These are phyloP conservation scores for Geoglossum cookeanum DNA, from an alignment of 2,329 filamentous ascomycete species.

Conservation along the genomic window DNA sequence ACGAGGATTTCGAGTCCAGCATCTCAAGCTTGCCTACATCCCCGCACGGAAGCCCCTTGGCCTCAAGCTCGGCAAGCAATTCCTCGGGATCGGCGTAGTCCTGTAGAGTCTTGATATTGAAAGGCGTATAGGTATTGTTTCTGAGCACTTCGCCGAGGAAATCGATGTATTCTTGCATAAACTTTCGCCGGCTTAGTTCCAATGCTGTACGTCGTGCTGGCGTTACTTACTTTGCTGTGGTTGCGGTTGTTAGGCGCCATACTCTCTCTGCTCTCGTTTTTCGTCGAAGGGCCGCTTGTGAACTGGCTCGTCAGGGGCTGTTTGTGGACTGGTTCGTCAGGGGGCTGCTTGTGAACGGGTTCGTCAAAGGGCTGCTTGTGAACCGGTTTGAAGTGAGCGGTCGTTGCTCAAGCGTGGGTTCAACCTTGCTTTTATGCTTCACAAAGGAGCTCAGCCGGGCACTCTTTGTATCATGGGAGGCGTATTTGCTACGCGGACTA, in stretches of 20 bases:
- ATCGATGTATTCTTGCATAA: not conserved
- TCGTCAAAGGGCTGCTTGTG: no score
- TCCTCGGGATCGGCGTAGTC: not conserved
- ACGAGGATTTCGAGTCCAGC: not conserved
- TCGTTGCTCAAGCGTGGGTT: not conserved
- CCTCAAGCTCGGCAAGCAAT: not conserved
- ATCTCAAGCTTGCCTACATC: not conserved
- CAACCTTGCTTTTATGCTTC: not conserved
- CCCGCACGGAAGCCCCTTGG: not conserved
- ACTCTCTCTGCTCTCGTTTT: not conserved
- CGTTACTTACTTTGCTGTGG: not conserved
- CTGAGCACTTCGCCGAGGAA: not conserved
- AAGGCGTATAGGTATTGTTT: not conserved
- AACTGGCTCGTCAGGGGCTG: not conserved
- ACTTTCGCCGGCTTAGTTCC: not conserved
- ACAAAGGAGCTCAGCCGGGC: not conserved
- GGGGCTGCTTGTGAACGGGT: no score
- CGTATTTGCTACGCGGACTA: not conserved
- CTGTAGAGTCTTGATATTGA: not conserved
- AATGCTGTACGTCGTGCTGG: not conserved
- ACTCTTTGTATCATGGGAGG: not conserved
- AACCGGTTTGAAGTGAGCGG: not conserved
- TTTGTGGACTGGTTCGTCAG: no score
- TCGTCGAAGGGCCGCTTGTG: not conserved
- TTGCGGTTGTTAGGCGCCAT: not conserved